Evolutionary conservation across 2,329 filamentous ascomycete species (phyloP).

Genomic region (Mariannaea elegans): DNA sequence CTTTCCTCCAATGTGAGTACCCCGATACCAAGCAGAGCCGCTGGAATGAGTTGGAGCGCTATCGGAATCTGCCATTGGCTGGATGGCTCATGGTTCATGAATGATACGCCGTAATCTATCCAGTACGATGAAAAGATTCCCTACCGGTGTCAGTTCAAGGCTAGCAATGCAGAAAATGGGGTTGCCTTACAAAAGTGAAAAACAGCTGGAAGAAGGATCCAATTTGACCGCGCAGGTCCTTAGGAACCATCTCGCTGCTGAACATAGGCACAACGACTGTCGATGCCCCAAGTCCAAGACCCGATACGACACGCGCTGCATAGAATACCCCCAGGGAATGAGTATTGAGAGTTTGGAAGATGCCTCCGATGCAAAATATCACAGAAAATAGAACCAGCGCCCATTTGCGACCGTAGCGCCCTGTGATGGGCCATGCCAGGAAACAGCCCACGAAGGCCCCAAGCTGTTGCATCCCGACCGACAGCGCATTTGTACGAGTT

Average conservation of each 20-base stretch:
- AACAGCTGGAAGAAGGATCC: conserved; percentile 13
- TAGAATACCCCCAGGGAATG: conserved; percentile 3
- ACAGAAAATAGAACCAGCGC: conserved; percentile 6
- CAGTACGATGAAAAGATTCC: conserved; percentile 26
- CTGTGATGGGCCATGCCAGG: conserved; percentile 7
- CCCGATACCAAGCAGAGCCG: conserved; percentile 56
- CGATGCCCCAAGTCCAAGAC: conserved; percentile 1
- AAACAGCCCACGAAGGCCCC: conserved; percentile 16
- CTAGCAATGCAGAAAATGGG: neutral
- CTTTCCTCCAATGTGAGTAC: conserved; percentile 59
- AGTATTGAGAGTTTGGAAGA: conserved; percentile 8
- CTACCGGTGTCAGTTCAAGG: neutral
- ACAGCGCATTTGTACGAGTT: conserved; percentile 15
- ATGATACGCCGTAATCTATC: conserved; percentile 21
- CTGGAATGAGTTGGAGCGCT: conserved; percentile 59
- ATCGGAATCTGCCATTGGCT: conserved; percentile 66
- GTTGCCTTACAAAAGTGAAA: conserved; percentile 6
- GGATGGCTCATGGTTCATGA: conserved; percentile 23
- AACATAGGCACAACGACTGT: conserved; percentile 15
- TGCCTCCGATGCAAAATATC: conserved; percentile 7
- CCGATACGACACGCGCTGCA: conserved; percentile 1
- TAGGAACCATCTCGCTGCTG: conserved; percentile 14
- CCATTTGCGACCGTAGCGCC: conserved; percentile 7
- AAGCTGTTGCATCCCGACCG: conserved; percentile 10
- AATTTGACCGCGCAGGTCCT: conserved; percentile 10